A percentile compares a stretch with the other conserved stretches of the same genome.
These are phyloP conservation scores for Naganishia sp. DNA, from an alignment of 1,284 basidiomycete genomes.

Conservation along the genomic window DNA sequence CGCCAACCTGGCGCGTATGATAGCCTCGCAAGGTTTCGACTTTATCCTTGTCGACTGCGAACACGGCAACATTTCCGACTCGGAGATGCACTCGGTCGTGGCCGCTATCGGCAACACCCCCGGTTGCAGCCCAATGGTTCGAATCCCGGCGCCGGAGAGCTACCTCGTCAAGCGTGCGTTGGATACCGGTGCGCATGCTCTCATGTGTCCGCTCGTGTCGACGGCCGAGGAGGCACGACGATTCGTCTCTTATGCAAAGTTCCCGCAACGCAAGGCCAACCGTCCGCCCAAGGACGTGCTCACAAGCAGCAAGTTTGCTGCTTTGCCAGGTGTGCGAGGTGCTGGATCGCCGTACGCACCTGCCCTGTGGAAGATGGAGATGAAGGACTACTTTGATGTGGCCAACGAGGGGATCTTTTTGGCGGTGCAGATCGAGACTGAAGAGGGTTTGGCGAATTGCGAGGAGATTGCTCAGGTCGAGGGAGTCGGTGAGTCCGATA, in stretches of 20 bases:
- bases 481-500: conserved; percentile 41
- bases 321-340: conserved; percentile 43
- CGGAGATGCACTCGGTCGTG: conserved; percentile 41
- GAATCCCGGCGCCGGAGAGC: conserved; percentile 46
- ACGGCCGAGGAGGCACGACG: conserved; percentile 39
- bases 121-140: conserved; percentile 48
- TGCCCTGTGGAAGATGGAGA: conserved; percentile 41
- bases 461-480: conserved; percentile 46
- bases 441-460: conserved; percentile 45
- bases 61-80: conserved; percentile 43
- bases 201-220: conserved; percentile 46
- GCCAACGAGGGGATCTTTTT: conserved; percentile 45
- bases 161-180: conserved; percentile 52
- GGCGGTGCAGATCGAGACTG: conserved; percentile 47
- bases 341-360: conserved; percentile 46
- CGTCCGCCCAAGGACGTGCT: conserved; percentile 39
- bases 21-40: conserved; percentile 44
- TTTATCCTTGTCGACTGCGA: conserved; percentile 42
- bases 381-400: conserved; percentile 41
- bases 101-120: conserved; percentile 37
- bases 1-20: conserved; percentile 38
- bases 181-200: conserved; percentile 48
- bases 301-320: conserved; percentile 38
- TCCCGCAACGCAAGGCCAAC: conserved; percentile 34
- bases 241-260: conserved; percentile 39